phyloP scores from a whole-genome alignment of 257 asterid species.

The Solanum dulcamara region DNA sequence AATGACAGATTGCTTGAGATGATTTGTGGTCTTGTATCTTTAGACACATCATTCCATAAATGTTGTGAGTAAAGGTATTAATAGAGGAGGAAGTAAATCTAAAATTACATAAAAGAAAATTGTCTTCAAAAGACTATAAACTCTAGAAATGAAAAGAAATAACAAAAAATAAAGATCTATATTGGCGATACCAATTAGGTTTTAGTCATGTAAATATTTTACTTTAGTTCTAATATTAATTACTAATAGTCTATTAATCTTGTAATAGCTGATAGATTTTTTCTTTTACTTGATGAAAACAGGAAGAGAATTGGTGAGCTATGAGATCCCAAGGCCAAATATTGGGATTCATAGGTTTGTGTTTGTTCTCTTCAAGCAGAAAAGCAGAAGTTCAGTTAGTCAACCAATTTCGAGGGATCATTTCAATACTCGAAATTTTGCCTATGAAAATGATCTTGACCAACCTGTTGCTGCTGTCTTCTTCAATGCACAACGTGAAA shows the following conservation, averaged over 20 bases:
- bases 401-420: slow-evolving; percentile 46
- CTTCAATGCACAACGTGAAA: slow-evolving; percentile 88
- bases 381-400: slow-evolving; percentile 40
- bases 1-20: background rate
- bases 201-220: background rate
- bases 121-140: too few species aligned
- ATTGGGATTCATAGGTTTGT: slow-evolving; percentile 87
- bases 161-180: background rate
- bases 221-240: background rate
- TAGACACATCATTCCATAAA: background rate
- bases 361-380: slow-evolving; percentile 61
- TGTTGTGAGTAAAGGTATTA: background rate
- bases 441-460: slow-evolving; percentile 58
- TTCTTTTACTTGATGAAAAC: background rate
- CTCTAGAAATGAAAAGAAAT: too few species aligned
- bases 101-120: too few species aligned
- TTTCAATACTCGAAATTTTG: slow-evolving; percentile 57
- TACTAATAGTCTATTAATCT: background rate
- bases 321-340: slow-evolving; percentile 62
- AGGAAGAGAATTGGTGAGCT: slow-evolving; percentile 58
- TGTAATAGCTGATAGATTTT: background rate
- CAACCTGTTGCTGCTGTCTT: slow-evolving; percentile 85
- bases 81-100: background rate
- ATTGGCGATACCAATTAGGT: background rate
- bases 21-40: background rate